Evolutionary conservation across 495 filamentous ascomycete species (phyloP), one percentile per base, ranked within the genome.

Genomic region (Talaromyces adpressus): DNA sequence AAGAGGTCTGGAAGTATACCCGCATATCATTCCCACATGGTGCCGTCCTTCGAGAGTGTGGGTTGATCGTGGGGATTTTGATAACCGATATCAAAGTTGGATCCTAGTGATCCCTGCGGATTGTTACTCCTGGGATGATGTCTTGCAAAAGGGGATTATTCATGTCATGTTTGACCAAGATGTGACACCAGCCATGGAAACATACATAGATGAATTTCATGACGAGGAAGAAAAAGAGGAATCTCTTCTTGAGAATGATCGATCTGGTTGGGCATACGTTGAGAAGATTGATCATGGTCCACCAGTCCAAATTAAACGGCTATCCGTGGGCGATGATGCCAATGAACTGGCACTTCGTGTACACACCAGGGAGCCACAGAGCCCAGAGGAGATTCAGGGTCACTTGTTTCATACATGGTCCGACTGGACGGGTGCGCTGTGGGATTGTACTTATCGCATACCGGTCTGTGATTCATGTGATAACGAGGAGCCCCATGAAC

Each of bases 401-500:
- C 57, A 59, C 9, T 39, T 59, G 14, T 59, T 16, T 29, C 52
- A 56, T 56, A n/a, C 18, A 45, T 61, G 58, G 58, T 14, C 16
- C 0, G 20, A 22, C 0, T n/a, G 16, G 16, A 45, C 22, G 16
- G n/a, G 39, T 39, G 34, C 6, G 39, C 36, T 61, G 23, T 41
- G 22, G n/a, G 58, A 61, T 49, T 61, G 58, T 41, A 61, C 58
- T 18, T 61, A 61, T 29, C 58, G 58, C 32, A 7, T 14, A 12
- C 34, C 34, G 3, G 11, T 27, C 20, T 61, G 58, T 45, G 36
- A 61, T 27, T 30, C 32, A 5, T 61, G 58, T 6, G 14, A 61
- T 12, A 29, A 39, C 2, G 58, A 61, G 9, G 34, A 49, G 23
- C 32, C 30, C 2, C 32, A 41, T 49, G 16, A 61, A 6, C 12